Base-by-base conservation (phyloP, 2,329 filamentous ascomycete species). In the Blumeriella jaapii region DNA sequence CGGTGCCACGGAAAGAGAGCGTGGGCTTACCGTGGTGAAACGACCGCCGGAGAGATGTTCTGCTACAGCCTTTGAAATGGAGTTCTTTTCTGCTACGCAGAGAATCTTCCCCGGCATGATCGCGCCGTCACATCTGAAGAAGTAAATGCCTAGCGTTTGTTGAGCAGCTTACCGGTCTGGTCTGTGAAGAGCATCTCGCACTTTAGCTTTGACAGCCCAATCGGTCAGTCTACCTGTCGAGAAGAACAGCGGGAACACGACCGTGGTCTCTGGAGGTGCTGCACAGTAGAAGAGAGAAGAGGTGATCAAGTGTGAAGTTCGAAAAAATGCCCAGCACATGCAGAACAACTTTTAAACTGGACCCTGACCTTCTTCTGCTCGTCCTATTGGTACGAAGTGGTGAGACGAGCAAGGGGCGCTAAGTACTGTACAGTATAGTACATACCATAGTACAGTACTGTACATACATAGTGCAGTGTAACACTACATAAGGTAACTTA, bases 41-140 rank as follows among this genome's bases (percentile, higher is more conserved):
- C 64, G 63, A 30, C 84, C 83, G 31, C 91, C 89, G 19, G 82
- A 82, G 17, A 98, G 70, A 64, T 96, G 89, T 39, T 77, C 74
- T 24, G 91, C 84, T 31, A 98, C 89, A 23, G 89, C 86, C 61
- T 91, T 95, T 39, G 91, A 85, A 44, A 98, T 95, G 26, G 89
- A 93, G 22, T 86, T 86, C 68, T 98, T 87, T 59, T 87, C 81
- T 41, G 81, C 82, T 47, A 87, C 80, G 55, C 81, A 86, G 34
- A 87, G 64, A 40, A 85, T 74, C 50, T 68, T 73, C 36, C 36
- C 36, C 29, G 42, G 45, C 48, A 53, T 51, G 20, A 18, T 29
- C 31, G 27, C 22, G 17, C 5, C 10, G 20, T 41, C 36, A 39
- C 34, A 29, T 39, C 35, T 7, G 6, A 26, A 4, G 25, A 12